Conservation (phyloP, 257 asterid species). For the Solanum pennellii region DNA sequence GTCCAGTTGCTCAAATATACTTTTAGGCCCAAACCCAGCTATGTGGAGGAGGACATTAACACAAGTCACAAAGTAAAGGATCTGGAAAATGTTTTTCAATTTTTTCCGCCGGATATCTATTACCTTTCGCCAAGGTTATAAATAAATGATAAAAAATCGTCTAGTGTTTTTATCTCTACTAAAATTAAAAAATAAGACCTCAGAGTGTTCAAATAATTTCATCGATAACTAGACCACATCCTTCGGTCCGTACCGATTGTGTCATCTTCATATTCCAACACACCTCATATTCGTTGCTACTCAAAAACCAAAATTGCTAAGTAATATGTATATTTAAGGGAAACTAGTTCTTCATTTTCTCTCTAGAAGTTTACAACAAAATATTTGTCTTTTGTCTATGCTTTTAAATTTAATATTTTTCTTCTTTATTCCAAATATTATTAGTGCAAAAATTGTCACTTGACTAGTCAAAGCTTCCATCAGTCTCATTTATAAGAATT, state of each 20-base stretch:
- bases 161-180: no score
- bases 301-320: background rate
- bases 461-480: background rate
- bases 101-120: no score
- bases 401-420: no score
- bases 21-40: background rate
- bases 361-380: background rate
- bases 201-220: background rate
- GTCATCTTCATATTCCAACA: background rate
- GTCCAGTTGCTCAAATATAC: background rate
- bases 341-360: background rate
- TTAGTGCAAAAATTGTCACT: background rate
- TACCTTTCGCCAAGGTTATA: no score
- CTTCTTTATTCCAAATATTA: background rate
- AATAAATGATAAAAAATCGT: no score
- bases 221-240: background rate
- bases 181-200: background rate
- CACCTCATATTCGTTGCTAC: background rate
- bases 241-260: background rate
- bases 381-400: background rate
- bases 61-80: background rate
- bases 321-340: background rate
- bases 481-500: background rate
- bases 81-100: background rate
- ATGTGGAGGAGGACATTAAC: background rate